Evolutionary conservation across 2,329 filamentous ascomycete species (phyloP).

Genomic region (Hypomyces rosellus): DNA sequence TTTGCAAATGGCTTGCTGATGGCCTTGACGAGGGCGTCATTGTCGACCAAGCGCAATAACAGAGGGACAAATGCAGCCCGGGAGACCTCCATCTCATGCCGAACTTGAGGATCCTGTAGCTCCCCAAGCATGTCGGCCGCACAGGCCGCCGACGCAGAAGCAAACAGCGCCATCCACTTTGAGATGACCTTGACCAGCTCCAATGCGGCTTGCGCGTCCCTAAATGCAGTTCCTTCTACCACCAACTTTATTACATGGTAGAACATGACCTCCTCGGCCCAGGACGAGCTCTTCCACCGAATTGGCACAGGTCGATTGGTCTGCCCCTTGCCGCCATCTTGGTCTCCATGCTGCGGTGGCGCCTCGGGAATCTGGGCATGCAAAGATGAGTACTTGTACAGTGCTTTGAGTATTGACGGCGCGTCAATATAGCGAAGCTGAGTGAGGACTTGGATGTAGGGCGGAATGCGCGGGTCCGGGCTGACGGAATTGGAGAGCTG

Average conservation of each 20-base stretch:
- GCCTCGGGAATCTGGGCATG: slow-evolving; percentile 25
- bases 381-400: slow-evolving; percentile 53
- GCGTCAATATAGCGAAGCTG: slow-evolving; percentile 46
- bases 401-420: slow-evolving; percentile 46
- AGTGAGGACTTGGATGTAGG: slow-evolving; percentile 53
- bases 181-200: slow-evolving; percentile 45
- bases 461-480: slow-evolving; percentile 53
- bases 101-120: slow-evolving; percentile 36
- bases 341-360: slow-evolving; percentile 2
- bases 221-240: slow-evolving; percentile 46
- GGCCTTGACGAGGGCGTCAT: slow-evolving; percentile 46
- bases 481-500: slow-evolving; percentile 39
- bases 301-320: slow-evolving; percentile 17
- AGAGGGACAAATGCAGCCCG: slow-evolving; percentile 59
- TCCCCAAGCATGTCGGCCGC: slow-evolving; percentile 42
- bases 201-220: slow-evolving; percentile 40
- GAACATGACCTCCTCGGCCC: slow-evolving; percentile 81
- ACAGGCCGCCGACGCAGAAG: slow-evolving; percentile 43
- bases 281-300: slow-evolving; percentile 52
- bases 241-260: slow-evolving; percentile 90
- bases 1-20: slow-evolving; percentile 48
- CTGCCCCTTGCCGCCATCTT: slow-evolving; percentile 15
- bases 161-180: slow-evolving; percentile 54
- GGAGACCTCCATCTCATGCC: slow-evolving; percentile 54
- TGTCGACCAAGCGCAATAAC: slow-evolving; percentile 56